A percentile compares a stretch with the other conserved stretches of the same genome.
Evolutionary conservation across 140 eudicot species (phyloP).

Genomic region (Eryngium alpinum): DNA sequence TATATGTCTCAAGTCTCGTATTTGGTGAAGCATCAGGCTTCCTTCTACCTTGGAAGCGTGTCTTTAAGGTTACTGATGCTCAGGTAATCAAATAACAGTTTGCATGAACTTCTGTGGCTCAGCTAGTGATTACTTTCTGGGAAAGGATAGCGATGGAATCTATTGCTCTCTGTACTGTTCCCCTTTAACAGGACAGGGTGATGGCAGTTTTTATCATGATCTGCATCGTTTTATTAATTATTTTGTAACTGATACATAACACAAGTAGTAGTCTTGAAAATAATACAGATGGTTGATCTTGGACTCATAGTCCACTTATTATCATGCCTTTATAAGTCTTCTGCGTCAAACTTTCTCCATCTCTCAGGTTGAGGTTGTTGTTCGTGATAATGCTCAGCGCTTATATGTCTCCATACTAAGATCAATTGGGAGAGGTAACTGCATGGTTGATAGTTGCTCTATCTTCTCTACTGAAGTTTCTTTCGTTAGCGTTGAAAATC

Average conservation of each 20-base stretch:
- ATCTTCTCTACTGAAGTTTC: too few relatives aligned
- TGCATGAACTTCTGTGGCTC: too few relatives aligned
- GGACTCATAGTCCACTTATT: neutral
- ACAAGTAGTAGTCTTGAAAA: neutral
- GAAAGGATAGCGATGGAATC: too few relatives aligned
- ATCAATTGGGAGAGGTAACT: constrained; percentile 60
- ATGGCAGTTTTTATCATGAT: neutral
- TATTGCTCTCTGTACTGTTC: neutral
- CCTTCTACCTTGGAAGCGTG: constrained; percentile 98
- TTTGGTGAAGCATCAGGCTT: constrained; percentile 95
- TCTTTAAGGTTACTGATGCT: constrained; percentile 83
- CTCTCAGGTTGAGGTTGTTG: constrained; percentile 90
- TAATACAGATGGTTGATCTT: too few relatives aligned
- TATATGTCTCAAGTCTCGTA: constrained; percentile 86
- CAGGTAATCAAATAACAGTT: constrained; percentile 60
- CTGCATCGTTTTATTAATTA: neutral
- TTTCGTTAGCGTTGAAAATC: too few relatives aligned
- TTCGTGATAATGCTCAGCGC: constrained; percentile 92
- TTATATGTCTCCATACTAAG: constrained; percentile 67
- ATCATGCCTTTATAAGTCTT: neutral
- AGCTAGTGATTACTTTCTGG: too few relatives aligned
- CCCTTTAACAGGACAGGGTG: neutral
- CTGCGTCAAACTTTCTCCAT: neutral
- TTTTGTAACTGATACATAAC: neutral
- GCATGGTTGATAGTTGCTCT: neutral